Conservation (phyloP, 257 asterid species). For the Galeopsis tetrahit region DNA sequence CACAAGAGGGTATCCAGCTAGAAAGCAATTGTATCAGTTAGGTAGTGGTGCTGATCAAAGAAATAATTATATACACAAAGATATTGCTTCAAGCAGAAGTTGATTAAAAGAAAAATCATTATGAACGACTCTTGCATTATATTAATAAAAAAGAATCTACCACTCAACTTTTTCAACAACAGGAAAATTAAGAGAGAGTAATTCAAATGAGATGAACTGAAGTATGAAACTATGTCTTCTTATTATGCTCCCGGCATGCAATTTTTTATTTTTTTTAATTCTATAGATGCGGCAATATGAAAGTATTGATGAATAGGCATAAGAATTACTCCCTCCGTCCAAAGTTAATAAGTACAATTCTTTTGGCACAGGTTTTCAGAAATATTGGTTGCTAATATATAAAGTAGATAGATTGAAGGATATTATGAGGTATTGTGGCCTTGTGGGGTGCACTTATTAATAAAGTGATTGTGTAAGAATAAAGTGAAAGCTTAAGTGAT, state of each 20-base stretch:
- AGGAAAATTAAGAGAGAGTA: neutral
- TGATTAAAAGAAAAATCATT: neutral
- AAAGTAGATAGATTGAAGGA: no score
- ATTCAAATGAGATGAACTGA: neutral
- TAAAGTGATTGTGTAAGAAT: no score
- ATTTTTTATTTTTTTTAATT: neutral
- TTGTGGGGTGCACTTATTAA: no score
- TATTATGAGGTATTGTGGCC: no score
- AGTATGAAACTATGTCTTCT: neutral
- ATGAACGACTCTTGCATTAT: neutral
- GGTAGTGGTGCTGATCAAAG: neutral
- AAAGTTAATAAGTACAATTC: no score
- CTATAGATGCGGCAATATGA: neutral
- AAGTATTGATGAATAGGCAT: neutral
- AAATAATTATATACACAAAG: neutral
- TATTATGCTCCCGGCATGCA: neutral
- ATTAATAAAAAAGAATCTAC: neutral
- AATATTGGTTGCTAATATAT: no score
- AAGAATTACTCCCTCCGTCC: neutral
- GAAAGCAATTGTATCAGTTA: neutral
- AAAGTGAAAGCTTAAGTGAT: no score
- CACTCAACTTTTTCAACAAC: neutral
- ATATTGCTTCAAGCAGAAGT: conserved; percentile 4
- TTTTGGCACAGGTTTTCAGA: no score
- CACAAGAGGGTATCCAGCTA: conserved; percentile 3